A percentile compares a stretch with the other conserved stretches of the same genome.
These are phyloP conservation scores for Phragmites australis DNA, from an alignment of 176 grass and related monocot genomes.

Conservation along the genomic window DNA sequence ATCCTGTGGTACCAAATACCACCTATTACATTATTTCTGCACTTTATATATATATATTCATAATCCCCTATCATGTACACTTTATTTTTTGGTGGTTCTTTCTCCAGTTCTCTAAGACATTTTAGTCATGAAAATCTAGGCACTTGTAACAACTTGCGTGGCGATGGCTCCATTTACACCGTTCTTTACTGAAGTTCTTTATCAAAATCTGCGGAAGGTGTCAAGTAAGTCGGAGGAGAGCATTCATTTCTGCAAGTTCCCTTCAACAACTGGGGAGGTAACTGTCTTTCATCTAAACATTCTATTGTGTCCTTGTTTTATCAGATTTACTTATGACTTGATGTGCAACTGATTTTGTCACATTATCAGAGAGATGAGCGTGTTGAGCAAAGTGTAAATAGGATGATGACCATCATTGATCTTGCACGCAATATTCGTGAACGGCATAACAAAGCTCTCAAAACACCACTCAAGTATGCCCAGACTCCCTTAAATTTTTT, in stretches of 20 bases:
- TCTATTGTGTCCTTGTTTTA: neutral
- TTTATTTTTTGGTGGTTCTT: slow-evolving; percentile 27
- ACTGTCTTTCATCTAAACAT: slow-evolving; percentile 14
- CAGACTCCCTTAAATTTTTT: neutral
- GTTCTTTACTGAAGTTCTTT: slow-evolving; percentile 97
- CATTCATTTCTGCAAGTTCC: slow-evolving; percentile 92
- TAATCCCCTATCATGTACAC: neutral
- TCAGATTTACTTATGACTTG: slow-evolving; percentile 7
- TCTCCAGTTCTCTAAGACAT: slow-evolving; percentile 6
- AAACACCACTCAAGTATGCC: slow-evolving; percentile 93
- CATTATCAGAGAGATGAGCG: slow-evolving; percentile 88
- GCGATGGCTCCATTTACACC: slow-evolving; percentile 97
- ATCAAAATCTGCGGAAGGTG: slow-evolving; percentile 91
- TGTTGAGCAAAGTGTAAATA: slow-evolving; percentile 91
- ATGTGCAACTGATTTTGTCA: slow-evolving; percentile 31
- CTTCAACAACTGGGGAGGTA: slow-evolving; percentile 84
- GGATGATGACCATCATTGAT: slow-evolving; percentile 99
- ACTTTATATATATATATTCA: slow-evolving; percentile 28
- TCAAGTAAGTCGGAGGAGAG: slow-evolving; percentile 76
- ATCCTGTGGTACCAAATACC: slow-evolving; percentile 21
- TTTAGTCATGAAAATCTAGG: slow-evolving; percentile 54
- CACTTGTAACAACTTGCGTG: slow-evolving; percentile 87
- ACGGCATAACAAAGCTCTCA: slow-evolving; percentile 90
- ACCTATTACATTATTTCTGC: slow-evolving; percentile 20
- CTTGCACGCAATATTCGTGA: slow-evolving; percentile 93